Evolutionary conservation across 495 filamentous ascomycete species (phyloP).

Genomic region (Annulohypoxylon moriforme): DNA sequence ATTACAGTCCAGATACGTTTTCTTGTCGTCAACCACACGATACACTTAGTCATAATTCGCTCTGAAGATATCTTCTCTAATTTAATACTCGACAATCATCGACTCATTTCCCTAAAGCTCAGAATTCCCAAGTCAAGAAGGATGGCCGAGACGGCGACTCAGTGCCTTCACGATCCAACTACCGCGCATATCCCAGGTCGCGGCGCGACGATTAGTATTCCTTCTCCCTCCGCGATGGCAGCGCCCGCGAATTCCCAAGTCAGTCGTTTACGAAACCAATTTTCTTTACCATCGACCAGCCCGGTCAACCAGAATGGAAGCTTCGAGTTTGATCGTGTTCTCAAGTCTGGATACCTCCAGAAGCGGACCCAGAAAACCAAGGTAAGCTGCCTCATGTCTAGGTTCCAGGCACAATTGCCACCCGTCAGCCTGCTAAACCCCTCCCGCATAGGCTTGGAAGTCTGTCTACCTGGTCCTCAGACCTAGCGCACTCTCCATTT

Average conservation of each 20-base stretch:
- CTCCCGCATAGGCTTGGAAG: constrained; percentile 77
- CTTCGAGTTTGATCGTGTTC: constrained; percentile 92
- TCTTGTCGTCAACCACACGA: constrained; percentile 28
- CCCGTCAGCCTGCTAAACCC: constrained; percentile 52
- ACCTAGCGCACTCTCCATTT: constrained; percentile 92
- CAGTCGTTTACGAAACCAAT: constrained; percentile 65
- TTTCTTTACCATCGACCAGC: constrained; percentile 59
- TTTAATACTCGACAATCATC: constrained; percentile 26
- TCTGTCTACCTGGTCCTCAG: constrained; percentile 88
- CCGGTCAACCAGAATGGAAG: constrained; percentile 95
- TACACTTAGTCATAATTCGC: constrained; percentile 24
- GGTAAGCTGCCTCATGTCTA: constrained; percentile 60
- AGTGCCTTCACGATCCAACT: constrained; percentile 33
- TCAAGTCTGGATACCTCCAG: constrained; percentile 85
- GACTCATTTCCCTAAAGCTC: background rate
- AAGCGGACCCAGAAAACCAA: constrained; percentile 95
- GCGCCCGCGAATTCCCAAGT: constrained; percentile 35
- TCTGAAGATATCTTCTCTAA: constrained; percentile 25
- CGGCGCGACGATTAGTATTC: constrained; percentile 39
- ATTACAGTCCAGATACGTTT: constrained; percentile 29
- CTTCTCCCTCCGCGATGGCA: constrained; percentile 38
- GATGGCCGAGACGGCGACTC: constrained; percentile 44
- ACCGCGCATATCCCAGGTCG: constrained; percentile 29
- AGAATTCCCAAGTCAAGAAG: background rate
- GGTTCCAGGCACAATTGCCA: constrained; percentile 24